phyloP scores from a whole-genome alignment of 805 yeast species.

The Vanderwaltozyma tropicalis region DNA sequence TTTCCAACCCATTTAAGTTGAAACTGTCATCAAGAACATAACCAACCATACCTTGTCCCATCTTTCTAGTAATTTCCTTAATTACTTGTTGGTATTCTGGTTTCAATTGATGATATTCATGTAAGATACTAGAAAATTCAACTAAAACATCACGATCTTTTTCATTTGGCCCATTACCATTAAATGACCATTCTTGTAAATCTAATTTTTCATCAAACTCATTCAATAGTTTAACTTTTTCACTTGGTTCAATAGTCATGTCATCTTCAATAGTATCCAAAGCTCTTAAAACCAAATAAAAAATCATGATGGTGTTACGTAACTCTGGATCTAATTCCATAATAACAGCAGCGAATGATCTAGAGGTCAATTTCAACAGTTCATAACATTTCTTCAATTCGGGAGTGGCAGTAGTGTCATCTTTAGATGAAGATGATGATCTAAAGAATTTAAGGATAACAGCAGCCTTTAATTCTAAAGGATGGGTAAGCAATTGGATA shows the following conservation, averaged over 20 bases:
- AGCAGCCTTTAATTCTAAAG: slow-evolving; percentile 60
- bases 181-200: slow-evolving; percentile 68
- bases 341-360: slow-evolving; percentile 93
- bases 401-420: slow-evolving; percentile 1
- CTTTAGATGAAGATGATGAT: not conserved
- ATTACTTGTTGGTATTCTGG: slow-evolving; percentile 72
- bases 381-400: slow-evolving; percentile 55
- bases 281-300: slow-evolving; percentile 80
- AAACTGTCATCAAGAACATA: slow-evolving; percentile 72
- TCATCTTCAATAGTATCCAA: slow-evolving; percentile 95
- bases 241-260: slow-evolving; percentile 65
- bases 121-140: slow-evolving; percentile 59
- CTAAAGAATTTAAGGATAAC: slow-evolving; percentile 51
- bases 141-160: slow-evolving; percentile 72
- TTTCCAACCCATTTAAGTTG: slow-evolving; percentile 68
- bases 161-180: slow-evolving; percentile 66
- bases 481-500: slow-evolving; percentile 52
- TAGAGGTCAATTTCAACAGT: slow-evolving; percentile 58
- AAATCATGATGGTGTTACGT: slow-evolving; percentile 68
- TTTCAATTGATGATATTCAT: slow-evolving; percentile 63
- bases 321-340: slow-evolving; percentile 85
- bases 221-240: slow-evolving; percentile 69
- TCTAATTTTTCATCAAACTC: slow-evolving; percentile 54
- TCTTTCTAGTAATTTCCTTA: slow-evolving; percentile 63
- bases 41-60: slow-evolving; percentile 99